These are phyloP conservation scores for Nicotiana sylvestris DNA, from an alignment of 257 asterid genomes.

Conservation along the genomic window DNA sequence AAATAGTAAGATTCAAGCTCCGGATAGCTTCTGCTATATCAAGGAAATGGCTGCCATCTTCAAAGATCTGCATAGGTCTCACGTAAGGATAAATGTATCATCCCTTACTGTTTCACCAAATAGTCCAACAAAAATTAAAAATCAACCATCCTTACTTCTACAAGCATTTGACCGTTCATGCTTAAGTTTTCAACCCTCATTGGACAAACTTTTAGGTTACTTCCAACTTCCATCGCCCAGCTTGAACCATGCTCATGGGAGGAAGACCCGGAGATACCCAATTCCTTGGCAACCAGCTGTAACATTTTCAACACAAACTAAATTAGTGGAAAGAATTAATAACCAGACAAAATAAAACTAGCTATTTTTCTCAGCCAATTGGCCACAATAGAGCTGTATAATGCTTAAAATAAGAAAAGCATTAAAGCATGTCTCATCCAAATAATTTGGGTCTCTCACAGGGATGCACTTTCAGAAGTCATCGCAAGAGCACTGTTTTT, in stretches of 20 bases:
- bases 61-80: constrained; percentile 21
- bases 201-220: constrained; percentile 64
- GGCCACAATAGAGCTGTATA: not conserved
- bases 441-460: not conserved
- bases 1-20: constrained; percentile 72
- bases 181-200: constrained; percentile 82
- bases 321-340: constrained; percentile 1
- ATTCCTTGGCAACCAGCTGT: constrained; percentile 79
- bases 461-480: not conserved
- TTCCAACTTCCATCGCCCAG: constrained; percentile 99
- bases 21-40: constrained; percentile 80
- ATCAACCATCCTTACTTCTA: constrained; percentile 51
- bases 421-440: not conserved
- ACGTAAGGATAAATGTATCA: not conserved
- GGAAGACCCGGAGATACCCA: constrained; percentile 50
- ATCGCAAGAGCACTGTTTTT: not conserved
- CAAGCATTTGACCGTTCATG: constrained; percentile 80
- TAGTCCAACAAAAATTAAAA: not conserved
- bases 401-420: not conserved
- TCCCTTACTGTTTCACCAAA: not conserved
- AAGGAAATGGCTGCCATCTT: constrained; percentile 69
- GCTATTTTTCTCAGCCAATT: not conserved
- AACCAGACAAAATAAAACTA: not conserved
- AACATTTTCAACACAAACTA: constrained; percentile 7
- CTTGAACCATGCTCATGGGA: constrained; percentile 79